A percentile compares a stretch with the other conserved stretches of the same genome.
These are phyloP conservation scores for Silene uniflora DNA, from an alignment of 148 eudicot species.

Conservation along the genomic window DNA sequence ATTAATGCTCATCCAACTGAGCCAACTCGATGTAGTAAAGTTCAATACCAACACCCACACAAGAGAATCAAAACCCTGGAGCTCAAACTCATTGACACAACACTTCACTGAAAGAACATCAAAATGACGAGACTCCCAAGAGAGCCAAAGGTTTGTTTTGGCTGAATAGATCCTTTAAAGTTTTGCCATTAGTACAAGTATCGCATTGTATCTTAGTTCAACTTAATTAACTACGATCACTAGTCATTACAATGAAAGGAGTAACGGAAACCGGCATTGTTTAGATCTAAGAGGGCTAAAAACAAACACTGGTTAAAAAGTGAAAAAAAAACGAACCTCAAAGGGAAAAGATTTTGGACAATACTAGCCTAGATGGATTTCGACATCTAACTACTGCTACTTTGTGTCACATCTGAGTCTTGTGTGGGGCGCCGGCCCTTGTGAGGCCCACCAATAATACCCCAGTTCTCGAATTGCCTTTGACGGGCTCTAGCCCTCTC, in stretches of 20 bases:
- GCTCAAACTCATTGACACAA: neutral
- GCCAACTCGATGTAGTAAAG: too few species aligned
- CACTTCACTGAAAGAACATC: neutral
- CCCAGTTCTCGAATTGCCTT: constrained; percentile 80
- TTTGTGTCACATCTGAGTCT: constrained; percentile 14
- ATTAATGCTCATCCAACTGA: too few species aligned
- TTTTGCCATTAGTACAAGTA: neutral
- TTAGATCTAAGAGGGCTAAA: neutral
- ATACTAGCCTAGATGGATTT: constrained; percentile 33
- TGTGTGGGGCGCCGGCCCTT: constrained; percentile 69
- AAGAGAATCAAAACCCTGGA: neutral
- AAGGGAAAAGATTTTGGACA: too few species aligned
- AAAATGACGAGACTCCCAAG: neutral
- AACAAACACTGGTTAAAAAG: neutral
- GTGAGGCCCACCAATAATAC: constrained; percentile 89
- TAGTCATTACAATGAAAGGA: neutral
- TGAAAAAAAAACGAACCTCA: too few species aligned
- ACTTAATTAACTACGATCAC: neutral
- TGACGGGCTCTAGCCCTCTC: constrained; percentile 97
- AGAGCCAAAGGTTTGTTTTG: neutral
- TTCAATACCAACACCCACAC: neutral
- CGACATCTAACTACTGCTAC: constrained; percentile 26
- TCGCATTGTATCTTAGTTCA: neutral
- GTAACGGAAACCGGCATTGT: neutral
- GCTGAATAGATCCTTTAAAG: neutral